A percentile compares a stretch with the other conserved stretches of the same genome.
phyloP scores from a whole-genome alignment of 169 alveolate species.

The Perkinsus olseni region DNA sequence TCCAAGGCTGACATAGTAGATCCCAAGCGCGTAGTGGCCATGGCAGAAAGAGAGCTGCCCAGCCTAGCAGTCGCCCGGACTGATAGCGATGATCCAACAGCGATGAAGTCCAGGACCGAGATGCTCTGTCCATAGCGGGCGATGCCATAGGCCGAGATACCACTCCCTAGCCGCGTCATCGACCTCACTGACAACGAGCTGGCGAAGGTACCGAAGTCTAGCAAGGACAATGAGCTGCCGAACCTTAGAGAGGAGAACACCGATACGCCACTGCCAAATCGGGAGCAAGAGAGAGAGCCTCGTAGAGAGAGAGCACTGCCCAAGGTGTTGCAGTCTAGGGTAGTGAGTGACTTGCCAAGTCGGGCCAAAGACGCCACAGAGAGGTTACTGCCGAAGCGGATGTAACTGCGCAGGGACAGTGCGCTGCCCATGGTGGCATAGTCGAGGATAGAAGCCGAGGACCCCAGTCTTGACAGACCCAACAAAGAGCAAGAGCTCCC shows the following conservation, averaged over 20 bases:
- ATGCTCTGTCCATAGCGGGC: background rate
- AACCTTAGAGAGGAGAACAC: slow-evolving; percentile 4
- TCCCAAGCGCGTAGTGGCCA: background rate
- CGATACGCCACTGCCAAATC: background rate
- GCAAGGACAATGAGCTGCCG: background rate
- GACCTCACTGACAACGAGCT: slow-evolving; percentile 3
- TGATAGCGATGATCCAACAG: background rate
- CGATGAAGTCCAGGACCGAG: background rate
- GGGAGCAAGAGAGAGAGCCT: background rate
- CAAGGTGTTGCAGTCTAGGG: background rate
- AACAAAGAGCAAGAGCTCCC: background rate
- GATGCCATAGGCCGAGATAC: slow-evolving; percentile 1
- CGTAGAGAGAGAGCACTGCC: slow-evolving; percentile 9
- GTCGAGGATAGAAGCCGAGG: background rate
- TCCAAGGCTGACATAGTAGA: background rate
- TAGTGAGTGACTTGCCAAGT: background rate
- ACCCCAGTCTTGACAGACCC: background rate
- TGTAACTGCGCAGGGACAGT: background rate
- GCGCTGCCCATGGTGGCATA: background rate
- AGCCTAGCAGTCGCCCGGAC: background rate
- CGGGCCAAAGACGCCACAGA: background rate
- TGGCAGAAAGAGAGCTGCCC: background rate
- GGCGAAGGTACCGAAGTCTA: slow-evolving; percentile 21
- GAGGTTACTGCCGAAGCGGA: slow-evolving; percentile 13
- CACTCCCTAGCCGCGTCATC: background rate